A percentile compares a stretch with the other conserved stretches of the same genome.
phyloP scores from a whole-genome alignment of 768 basidiomycete species.

The Agaricus sinodeliciosus region DNA sequence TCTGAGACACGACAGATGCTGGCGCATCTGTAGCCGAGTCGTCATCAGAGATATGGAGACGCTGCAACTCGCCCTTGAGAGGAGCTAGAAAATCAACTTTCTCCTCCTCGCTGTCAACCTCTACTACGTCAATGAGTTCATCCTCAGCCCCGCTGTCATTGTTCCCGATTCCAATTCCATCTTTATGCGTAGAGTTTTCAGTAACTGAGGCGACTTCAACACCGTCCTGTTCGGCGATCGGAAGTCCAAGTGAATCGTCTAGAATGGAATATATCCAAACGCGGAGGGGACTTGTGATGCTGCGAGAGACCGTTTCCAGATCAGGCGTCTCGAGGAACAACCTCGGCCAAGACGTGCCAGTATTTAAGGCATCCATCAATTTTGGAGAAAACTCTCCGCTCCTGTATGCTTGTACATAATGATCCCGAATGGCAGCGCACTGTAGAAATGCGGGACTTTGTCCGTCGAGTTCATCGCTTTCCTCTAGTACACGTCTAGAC shows the following conservation, averaged over 20 bases:
- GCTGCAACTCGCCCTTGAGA: conserved; percentile 58
- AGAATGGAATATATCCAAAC: conserved; percentile 63
- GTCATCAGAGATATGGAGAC: conserved; percentile 41
- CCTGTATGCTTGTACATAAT: conserved; percentile 61
- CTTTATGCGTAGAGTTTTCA: conserved; percentile 10
- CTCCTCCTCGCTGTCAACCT: conserved; percentile 50
- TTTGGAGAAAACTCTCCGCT: conserved; percentile 49
- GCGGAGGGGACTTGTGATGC: conserved; percentile 57
- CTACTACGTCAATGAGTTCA: conserved; percentile 65
- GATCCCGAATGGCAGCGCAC: conserved; percentile 27
- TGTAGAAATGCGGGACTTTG: conserved; percentile 26
- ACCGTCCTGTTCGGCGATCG: conserved; percentile 17
- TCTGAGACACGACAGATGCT: conserved; percentile 28
- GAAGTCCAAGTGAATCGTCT: conserved; percentile 61
- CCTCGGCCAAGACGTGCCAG: conserved; percentile 63
- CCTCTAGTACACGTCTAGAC: conserved; percentile 35
- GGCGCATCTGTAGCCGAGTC: conserved; percentile 21
- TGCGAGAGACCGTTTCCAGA: conserved; percentile 55
- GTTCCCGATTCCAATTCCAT: conserved; percentile 13
- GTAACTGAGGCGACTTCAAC: neutral
- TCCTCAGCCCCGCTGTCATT: conserved; percentile 37
- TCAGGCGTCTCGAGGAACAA: conserved; percentile 80
- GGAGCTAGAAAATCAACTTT: conserved; percentile 58
- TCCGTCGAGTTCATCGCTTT: conserved; percentile 23
- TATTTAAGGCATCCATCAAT: conserved; percentile 52